phyloP scores from a whole-genome alignment of 257 asterid species.

The Rauvolfia tetraphylla region DNA sequence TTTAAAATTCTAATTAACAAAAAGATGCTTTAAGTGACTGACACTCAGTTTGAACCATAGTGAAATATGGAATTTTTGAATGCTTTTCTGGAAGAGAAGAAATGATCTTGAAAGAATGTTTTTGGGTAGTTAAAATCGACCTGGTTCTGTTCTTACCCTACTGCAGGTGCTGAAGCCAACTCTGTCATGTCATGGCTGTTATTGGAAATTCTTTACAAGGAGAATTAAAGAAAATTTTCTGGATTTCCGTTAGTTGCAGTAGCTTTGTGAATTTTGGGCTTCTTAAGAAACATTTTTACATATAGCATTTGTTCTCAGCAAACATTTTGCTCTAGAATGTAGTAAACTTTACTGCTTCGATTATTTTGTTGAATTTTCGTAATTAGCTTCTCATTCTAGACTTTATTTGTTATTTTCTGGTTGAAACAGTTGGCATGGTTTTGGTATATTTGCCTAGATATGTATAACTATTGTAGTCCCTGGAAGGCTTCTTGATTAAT shows the following conservation, averaged over 20 bases:
- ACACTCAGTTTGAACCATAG: neutral
- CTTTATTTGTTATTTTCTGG: neutral
- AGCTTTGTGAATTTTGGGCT: neutral
- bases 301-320: neutral
- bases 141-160: neutral
- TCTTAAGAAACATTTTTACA: neutral
- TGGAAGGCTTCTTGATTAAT: neutral
- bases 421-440: neutral
- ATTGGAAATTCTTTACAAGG: neutral
- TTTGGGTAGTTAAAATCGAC: neutral
- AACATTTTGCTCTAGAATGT: neutral
- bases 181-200: neutral
- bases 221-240: neutral
- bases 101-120: neutral
- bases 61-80: neutral
- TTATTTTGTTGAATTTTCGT: neutral
- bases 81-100: neutral
- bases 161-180: neutral
- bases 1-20: neutral
- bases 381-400: neutral
- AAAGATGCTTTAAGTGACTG: neutral
- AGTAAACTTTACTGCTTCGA: neutral
- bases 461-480: neutral
- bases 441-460: neutral
- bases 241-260: neutral